phyloP scores from a whole-genome alignment of 2,329 filamentous ascomycete species.

The Graphilbum sp. region DNA sequence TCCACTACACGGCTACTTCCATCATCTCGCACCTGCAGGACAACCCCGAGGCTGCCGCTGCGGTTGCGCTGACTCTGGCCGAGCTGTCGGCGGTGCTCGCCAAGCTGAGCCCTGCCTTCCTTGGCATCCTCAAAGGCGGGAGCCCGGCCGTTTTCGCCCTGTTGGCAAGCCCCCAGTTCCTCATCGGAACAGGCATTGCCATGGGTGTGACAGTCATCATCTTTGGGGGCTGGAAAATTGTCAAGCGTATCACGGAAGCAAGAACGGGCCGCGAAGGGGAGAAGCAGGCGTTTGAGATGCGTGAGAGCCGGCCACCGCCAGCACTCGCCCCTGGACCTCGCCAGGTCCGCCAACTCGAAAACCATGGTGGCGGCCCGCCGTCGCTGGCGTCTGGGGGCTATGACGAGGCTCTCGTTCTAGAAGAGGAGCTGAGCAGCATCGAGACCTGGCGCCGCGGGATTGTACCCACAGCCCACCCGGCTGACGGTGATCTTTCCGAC shows the following conservation, averaged over 20 bases:
- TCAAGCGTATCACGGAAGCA: slow-evolving; percentile 57
- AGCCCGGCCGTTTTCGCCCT: slow-evolving; percentile 79
- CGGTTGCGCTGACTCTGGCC: slow-evolving; percentile 80
- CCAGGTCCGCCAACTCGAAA: not conserved
- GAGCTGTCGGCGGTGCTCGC: slow-evolving; percentile 71
- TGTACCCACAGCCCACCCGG: slow-evolving; percentile 26
- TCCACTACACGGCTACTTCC: slow-evolving; percentile 67
- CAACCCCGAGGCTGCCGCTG: slow-evolving; percentile 74
- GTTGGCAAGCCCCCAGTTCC: slow-evolving; percentile 78
- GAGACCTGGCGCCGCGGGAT: slow-evolving; percentile 44
- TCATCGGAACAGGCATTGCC: slow-evolving; percentile 78
- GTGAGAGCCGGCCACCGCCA: not conserved
- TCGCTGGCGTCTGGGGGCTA: slow-evolving; percentile 12
- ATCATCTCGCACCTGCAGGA: slow-evolving; percentile 63
- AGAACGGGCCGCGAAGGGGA: not conserved
- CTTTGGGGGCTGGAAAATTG: slow-evolving; percentile 92
- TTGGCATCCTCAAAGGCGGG: slow-evolving; percentile 59
- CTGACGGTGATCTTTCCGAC: slow-evolving; percentile 14
- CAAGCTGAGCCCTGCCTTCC: slow-evolving; percentile 71
- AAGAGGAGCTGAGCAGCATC: slow-evolving; percentile 41
- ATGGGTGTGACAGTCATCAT: slow-evolving; percentile 91
- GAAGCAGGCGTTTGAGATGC: slow-evolving; percentile 14
- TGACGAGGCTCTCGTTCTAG: slow-evolving; percentile 40
- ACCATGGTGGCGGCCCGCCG: not conserved
- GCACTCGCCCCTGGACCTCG: not conserved